phyloP scores from a whole-genome alignment of 2,329 filamentous ascomycete genomes.

The Onygenales sp. region DNA sequence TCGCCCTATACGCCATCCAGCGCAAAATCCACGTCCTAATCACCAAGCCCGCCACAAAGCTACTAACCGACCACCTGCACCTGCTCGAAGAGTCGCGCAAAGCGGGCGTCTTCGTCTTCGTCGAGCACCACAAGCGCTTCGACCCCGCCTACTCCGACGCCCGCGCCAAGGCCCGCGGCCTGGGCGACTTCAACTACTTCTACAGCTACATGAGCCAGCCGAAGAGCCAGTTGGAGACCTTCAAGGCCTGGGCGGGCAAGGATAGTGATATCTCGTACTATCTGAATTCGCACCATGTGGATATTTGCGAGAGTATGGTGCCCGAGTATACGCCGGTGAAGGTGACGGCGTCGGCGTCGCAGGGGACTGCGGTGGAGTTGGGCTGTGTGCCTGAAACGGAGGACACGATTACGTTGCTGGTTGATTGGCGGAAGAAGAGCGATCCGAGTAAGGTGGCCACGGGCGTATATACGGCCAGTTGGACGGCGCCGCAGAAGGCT shows the following conservation, averaged over 20 bases:
- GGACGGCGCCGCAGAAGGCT: constrained; percentile 86
- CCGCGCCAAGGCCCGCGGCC: constrained; percentile 59
- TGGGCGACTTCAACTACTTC: constrained; percentile 97
- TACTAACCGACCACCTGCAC: constrained; percentile 66
- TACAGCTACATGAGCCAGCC: constrained; percentile 95
- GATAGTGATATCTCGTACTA: constrained; percentile 95
- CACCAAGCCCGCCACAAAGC: constrained; percentile 88
- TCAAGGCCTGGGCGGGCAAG: constrained; percentile 86
- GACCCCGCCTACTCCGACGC: constrained; percentile 91
- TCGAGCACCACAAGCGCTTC: constrained; percentile 95
- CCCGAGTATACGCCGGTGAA: constrained; percentile 67
- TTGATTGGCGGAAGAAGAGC: constrained; percentile 71
- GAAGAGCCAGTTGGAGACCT: constrained; percentile 84
- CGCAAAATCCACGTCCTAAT: constrained; percentile 81
- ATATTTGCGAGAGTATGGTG: constrained; percentile 89
- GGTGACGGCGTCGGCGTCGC: constrained; percentile 70
- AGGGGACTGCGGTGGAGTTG: constrained; percentile 66
- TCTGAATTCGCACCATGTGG: constrained; percentile 88
- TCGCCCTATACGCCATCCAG: constrained; percentile 85
- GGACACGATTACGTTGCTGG: constrained; percentile 84
- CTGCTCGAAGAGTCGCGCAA: constrained; percentile 64
- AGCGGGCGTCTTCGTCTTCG: constrained; percentile 76
- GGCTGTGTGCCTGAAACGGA: constrained; percentile 76
- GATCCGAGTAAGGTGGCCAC: constrained; percentile 65
- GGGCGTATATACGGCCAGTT: constrained; percentile 85